Percentiles rank a stretch among this genome's conserved stretches.
These are phyloP conservation scores for Leccinum olivaceopallidum DNA, from an alignment of 768 basidiomycete genomes.

Conservation along the genomic window DNA sequence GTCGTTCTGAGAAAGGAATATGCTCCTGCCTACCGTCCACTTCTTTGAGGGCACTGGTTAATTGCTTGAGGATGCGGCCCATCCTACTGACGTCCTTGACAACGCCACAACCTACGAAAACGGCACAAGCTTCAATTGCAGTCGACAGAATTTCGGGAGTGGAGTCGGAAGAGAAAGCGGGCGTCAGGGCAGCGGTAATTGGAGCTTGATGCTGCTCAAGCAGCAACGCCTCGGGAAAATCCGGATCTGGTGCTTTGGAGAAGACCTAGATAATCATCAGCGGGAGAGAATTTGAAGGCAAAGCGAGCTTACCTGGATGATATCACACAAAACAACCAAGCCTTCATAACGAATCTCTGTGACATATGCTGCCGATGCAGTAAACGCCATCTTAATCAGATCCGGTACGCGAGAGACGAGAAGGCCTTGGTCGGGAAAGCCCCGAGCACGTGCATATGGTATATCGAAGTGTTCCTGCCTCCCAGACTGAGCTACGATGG, in stretches of 20 bases:
- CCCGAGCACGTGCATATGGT: slow-evolving; percentile 60
- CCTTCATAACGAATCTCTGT: slow-evolving; percentile 94
- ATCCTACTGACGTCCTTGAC: slow-evolving; percentile 88
- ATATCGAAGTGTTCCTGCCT: slow-evolving; percentile 85
- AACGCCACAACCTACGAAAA: slow-evolving; percentile 94
- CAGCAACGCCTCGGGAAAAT: slow-evolving; percentile 85
- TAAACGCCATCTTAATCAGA: slow-evolving; percentile 97
- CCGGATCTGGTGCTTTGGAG: slow-evolving; percentile 83
- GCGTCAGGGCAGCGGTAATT: slow-evolving; percentile 95
- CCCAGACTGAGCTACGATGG: slow-evolving; percentile 68
- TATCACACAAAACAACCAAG: slow-evolving; percentile 83
- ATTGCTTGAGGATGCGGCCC: slow-evolving; percentile 90
- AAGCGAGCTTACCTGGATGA: slow-evolving; percentile 69
- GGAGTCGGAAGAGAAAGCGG: slow-evolving; percentile 93
- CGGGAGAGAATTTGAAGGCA: neutral
- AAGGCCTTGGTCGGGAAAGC: slow-evolving; percentile 58
- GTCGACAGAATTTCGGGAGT: slow-evolving; percentile 94
- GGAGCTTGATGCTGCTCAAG: slow-evolving; percentile 98
- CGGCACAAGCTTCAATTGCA: slow-evolving; percentile 90
- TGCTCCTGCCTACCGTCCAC: slow-evolving; percentile 64
- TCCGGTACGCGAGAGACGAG: slow-evolving; percentile 87
- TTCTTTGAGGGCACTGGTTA: slow-evolving; percentile 87
- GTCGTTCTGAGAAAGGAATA: neutral
- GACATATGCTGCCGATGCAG: slow-evolving; percentile 94
- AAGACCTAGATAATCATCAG: slow-evolving; percentile 63